Evolutionary conservation across 2,329 filamentous ascomycete species (phyloP).

Genomic region (Cadophora malorum): DNA sequence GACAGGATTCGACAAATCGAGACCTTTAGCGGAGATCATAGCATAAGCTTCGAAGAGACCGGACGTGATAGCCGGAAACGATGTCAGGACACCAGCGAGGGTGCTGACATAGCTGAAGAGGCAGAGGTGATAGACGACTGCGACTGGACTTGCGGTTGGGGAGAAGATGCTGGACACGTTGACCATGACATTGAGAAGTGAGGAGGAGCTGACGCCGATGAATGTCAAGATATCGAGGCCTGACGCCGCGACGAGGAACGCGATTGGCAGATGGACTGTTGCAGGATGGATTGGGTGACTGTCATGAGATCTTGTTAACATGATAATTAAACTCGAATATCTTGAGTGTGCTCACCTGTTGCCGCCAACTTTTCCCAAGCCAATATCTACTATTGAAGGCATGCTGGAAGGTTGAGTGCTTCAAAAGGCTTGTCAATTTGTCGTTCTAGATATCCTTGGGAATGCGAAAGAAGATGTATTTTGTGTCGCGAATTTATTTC

Average conservation of each 20-base stretch:
- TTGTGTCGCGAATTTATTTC: not conserved
- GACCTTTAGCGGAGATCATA: slow-evolving; percentile 25
- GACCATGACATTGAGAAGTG: not conserved
- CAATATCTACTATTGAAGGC: slow-evolving; percentile 16
- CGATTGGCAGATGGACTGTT: slow-evolving; percentile 30
- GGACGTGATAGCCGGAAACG: slow-evolving; percentile 28
- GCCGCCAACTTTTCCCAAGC: slow-evolving; percentile 10
- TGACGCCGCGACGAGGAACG: slow-evolving; percentile 25
- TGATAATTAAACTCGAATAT: not conserved
- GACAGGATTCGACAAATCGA: slow-evolving; percentile 23
- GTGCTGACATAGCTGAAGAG: slow-evolving; percentile 27
- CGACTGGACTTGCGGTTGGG: not conserved
- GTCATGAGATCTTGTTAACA: not conserved
- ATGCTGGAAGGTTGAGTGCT: not conserved
- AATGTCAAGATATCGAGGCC: slow-evolving; percentile 12
- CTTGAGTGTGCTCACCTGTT: not conserved
- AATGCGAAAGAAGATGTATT: too few species aligned
- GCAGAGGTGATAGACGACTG: slow-evolving; percentile 20
- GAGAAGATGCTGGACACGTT: slow-evolving; percentile 19
- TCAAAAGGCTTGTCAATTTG: not conserved
- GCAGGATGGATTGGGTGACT: slow-evolving; percentile 31
- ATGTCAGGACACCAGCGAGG: slow-evolving; percentile 26
- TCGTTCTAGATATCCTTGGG: too few species aligned
- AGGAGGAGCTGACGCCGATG: not conserved
- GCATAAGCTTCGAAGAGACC: slow-evolving; percentile 27